Base-by-base conservation (phyloP, 2,329 filamentous ascomycete genomes). In the Coniochaeta ligniaria region DNA sequence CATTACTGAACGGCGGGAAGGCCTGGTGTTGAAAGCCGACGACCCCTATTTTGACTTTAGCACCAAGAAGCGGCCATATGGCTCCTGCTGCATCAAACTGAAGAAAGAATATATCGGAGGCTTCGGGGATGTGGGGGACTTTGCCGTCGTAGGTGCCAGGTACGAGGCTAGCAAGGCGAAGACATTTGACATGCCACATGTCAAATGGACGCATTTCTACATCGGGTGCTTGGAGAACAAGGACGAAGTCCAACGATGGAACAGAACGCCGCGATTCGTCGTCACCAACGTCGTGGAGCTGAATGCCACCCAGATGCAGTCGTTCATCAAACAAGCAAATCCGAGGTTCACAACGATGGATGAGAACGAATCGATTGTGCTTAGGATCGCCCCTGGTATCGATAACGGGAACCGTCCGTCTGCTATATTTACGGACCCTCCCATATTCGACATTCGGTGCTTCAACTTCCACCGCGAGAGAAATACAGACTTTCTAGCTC, bases 81-180 rank as follows among this genome's bases (percentile, higher is more conserved):
- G 72, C 2, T 77, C 77, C 16, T 79, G 76, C 60, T 89, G 86
- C 70, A 90, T 96, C 68, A 96, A 96, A 73, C 73, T 96, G 47
- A 96, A 96, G 73, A 92, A 92, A 68, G 91, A 95, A 68, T 96
- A 96, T 67, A 83, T 96, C 41, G 80, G 82, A 28, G 85, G 85
- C 2, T 84, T 94, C 69, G 91, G 92, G 0, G 92, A 96, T 62
- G 85, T 92, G 33, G 90, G 90, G 11, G 93, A 96, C 71, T 90
- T 96, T 69, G 87, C 89, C 1, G 80, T 94, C 1, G 77, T 96
- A 3, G 92, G 91, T 0, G 92, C 85, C 6, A 84, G 85, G 20
- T 92, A 89, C 66, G 83, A 92, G 65, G 75, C 88, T 3, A 76
- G 80, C 57, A 83, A 85, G 63, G 89, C 87, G 8, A 79, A 78